phyloP scores from a whole-genome alignment of 2,329 filamentous ascomycete species.

The Chaetothyriales sp. region DNA sequence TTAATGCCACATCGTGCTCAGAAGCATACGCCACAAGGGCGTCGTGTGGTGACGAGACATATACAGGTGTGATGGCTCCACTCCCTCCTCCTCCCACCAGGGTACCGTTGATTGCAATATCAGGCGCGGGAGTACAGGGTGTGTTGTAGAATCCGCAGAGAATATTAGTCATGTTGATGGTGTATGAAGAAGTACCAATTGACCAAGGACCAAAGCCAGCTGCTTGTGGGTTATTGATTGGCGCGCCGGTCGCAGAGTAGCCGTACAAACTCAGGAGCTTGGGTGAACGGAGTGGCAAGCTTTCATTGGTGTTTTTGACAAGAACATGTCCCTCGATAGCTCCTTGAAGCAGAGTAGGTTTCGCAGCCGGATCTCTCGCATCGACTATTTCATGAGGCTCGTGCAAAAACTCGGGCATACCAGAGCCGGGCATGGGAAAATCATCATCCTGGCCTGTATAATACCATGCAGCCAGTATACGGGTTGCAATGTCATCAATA shows the following conservation, averaged over 20 bases:
- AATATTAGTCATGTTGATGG: neutral
- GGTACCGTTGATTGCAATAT: constrained; percentile 1
- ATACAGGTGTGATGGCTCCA: constrained; percentile 39
- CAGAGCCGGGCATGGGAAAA: constrained; percentile 26
- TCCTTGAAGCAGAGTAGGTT: constrained; percentile 2
- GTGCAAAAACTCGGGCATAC: constrained; percentile 1
- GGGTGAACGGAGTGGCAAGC: constrained; percentile 36
- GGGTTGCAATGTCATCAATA: constrained; percentile 32
- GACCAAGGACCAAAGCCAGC: constrained; percentile 11
- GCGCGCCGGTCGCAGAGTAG: constrained; percentile 25
- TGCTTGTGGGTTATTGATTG: neutral
- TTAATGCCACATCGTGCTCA: neutral
- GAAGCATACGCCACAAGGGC: neutral
- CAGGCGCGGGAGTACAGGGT: neutral
- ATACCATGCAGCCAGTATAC: constrained; percentile 34
- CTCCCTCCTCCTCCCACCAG: constrained; percentile 27
- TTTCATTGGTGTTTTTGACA: constrained; percentile 35
- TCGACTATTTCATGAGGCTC: constrained; percentile 4
- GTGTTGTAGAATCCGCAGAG: neutral
- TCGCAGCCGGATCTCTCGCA: constrained; percentile 4
- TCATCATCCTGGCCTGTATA: constrained; percentile 28
- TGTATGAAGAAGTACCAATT: constrained; percentile 14
- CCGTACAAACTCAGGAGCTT: constrained; percentile 36
- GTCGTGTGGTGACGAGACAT: constrained; percentile 26
- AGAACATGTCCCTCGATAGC: constrained; percentile 23